Evolutionary conservation across 768 basidiomycete genomes (phyloP), one percentile per base, ranked within the genome.

Genomic region (Mycena olivaceomarginata): DNA sequence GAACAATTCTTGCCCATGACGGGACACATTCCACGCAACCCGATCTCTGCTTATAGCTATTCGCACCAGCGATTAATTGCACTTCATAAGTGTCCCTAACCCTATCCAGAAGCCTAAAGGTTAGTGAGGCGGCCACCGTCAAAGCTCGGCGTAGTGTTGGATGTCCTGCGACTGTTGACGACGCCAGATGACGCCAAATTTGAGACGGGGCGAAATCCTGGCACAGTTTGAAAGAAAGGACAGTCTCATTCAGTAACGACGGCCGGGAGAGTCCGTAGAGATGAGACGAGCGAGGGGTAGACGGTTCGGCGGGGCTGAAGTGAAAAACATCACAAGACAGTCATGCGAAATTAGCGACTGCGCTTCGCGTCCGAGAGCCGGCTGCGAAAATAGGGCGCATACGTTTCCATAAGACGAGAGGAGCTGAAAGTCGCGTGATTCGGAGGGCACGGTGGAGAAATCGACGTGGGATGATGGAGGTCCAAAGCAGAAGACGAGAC

Each of bases 91-190:
- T 63, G 41, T 63, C 60, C 37, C 60, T 18, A 18, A 63, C 15
- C 16, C 20, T 63, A 63, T 41, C 60, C 37, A 41, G 60, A 63
- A 63, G 60, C 60, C 60, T 41, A 41, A 63, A 20, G 15, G 60
- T 63, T 18, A 63, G 60, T 63, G 39, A 63, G 60, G 16, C 60
- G 60, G 60, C 39, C 39, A 63, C 60, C 18, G 39, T 63, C 60
- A 63, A 63, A 63, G 60, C 39, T 63, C 37, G 60, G 60, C 60
- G 60, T 63, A 63, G 60, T 63, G 41, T 63, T 40, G 39, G 60
- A 63, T 40, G 60, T 63, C 60, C 41, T 63, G 60, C 60, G 60
- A 63, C 37, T 40, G 60, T 63, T 63, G 60, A 63, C 60, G 60
- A 63, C 60, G 39, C 60, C 60, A 63, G 60, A 41, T 63, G 40